Evolutionary conservation across 208 protist genomes (phyloP).

Genomic region (Leishmania amazonensis): DNA sequence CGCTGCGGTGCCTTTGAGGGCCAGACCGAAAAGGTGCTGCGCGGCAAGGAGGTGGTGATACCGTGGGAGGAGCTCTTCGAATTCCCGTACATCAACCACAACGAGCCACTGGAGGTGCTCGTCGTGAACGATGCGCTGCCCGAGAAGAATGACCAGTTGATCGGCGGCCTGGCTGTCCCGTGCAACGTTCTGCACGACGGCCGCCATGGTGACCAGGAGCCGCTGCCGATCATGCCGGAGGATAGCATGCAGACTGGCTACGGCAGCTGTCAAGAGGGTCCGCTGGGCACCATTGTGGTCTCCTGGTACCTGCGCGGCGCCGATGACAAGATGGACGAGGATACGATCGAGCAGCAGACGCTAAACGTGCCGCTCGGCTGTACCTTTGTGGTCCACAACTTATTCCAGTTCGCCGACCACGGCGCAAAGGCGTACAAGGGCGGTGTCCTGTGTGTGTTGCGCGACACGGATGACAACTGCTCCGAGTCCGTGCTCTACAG

Average conservation of each 20-base stretch:
- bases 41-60: conserved; percentile 59
- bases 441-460: conserved; percentile 85
- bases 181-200: conserved; percentile 67
- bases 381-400: conserved; percentile 74
- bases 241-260: conserved; percentile 65
- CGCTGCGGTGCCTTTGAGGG: conserved; percentile 90
- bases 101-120: conserved; percentile 79
- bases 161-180: conserved; percentile 77
- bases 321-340: conserved; percentile 58
- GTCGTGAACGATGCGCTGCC: conserved; percentile 80
- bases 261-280: conserved; percentile 63
- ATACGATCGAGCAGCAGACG: conserved; percentile 56
- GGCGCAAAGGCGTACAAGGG: conserved; percentile 63
- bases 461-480: conserved; percentile 90
- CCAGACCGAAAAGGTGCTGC: conserved; percentile 81
- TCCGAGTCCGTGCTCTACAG: conserved; percentile 81
- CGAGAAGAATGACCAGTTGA: conserved; percentile 55
- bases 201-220: conserved; percentile 72
- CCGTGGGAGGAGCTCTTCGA: conserved; percentile 92
- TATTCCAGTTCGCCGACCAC: conserved; percentile 93
- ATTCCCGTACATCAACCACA: conserved; percentile 86
- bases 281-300: conserved; percentile 71
- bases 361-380: conserved; percentile 75
- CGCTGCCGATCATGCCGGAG: conserved; percentile 69
- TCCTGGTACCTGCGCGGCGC: conserved; percentile 86